Conservation (phyloP, 2,329 filamentous ascomycete genomes). For the Colletotrichum tanaceti region DNA sequence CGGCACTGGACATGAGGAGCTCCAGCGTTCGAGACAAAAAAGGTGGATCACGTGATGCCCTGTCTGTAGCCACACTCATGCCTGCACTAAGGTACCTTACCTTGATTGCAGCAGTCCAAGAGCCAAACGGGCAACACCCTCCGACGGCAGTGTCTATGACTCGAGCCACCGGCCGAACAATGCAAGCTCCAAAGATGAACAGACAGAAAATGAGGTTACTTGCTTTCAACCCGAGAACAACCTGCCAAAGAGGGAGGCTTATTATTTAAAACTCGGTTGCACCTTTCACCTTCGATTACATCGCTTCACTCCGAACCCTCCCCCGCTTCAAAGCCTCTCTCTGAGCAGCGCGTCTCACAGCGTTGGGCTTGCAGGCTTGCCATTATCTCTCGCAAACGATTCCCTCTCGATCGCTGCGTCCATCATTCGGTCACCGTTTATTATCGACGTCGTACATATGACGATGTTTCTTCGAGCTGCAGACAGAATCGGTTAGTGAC, state of each 20-base stretch:
- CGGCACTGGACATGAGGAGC: slow-evolving; percentile 22
- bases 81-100: too few relatives aligned
- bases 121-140: slow-evolving; percentile 4
- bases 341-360: slow-evolving; percentile 17
- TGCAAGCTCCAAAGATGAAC: background rate
- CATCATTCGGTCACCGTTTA: slow-evolving; percentile 91
- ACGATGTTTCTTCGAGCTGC: slow-evolving; percentile 83
- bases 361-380: slow-evolving; percentile 40
- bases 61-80: background rate
- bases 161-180: background rate
- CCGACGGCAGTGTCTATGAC: slow-evolving; percentile 5
- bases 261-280: slow-evolving; percentile 18
- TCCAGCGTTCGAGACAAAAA: slow-evolving; percentile 22
- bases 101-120: slow-evolving; percentile 7
- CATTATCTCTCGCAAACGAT: slow-evolving; percentile 64
- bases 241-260: background rate
- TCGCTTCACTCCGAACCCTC: background rate
- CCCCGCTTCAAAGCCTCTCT: background rate
- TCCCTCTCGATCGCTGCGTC: slow-evolving; percentile 82
- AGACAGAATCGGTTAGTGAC: background rate
- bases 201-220: background rate
- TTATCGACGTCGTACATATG: slow-evolving; percentile 91
- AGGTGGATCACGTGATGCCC: slow-evolving; percentile 19
- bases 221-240: background rate
- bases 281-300: background rate